Conservation (phyloP, 768 basidiomycete genomes). For the Paxillus involutus region DNA sequence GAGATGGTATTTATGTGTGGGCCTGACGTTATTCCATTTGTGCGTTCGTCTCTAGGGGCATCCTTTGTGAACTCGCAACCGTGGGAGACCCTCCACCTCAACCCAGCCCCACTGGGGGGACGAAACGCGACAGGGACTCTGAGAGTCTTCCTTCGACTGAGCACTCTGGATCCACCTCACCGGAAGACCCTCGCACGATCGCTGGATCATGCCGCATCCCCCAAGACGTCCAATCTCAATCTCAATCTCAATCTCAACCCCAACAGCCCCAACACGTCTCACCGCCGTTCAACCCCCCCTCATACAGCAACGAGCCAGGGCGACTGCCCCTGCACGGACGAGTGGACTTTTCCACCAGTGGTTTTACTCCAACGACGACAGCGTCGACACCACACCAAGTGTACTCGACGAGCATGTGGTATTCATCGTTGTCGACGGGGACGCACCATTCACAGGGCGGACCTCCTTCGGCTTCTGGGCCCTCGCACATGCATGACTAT, state of each 20-base stretch:
- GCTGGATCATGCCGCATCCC: constrained; percentile 36
- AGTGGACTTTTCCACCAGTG: constrained; percentile 11
- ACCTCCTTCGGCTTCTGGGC: neutral
- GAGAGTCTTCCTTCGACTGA: constrained; percentile 40
- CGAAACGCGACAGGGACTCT: constrained; percentile 65
- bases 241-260: neutral
- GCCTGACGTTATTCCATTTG: neutral
- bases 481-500: neutral
- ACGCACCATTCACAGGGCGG: neutral
- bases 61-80: constrained; percentile 71
- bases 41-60: constrained; percentile 48
- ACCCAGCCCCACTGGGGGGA: constrained; percentile 45
- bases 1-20: neutral
- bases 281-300: constrained; percentile 41
- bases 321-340: constrained; percentile 46
- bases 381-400: neutral
- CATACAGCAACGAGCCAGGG: constrained; percentile 58
- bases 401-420: constrained; percentile 21
- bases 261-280: constrained; percentile 11
- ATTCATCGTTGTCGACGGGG: constrained; percentile 5
- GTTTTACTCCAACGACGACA: neutral
- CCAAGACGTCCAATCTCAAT: constrained; percentile 18
- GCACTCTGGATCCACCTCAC: constrained; percentile 1
- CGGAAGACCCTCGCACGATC: constrained; percentile 25
- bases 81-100: constrained; percentile 71